Evolutionary conservation across 1,139 yeast genomes (phyloP), one percentile per base, ranked within the genome.

Genomic region (Debaryomycetaceae sp.): DNA sequence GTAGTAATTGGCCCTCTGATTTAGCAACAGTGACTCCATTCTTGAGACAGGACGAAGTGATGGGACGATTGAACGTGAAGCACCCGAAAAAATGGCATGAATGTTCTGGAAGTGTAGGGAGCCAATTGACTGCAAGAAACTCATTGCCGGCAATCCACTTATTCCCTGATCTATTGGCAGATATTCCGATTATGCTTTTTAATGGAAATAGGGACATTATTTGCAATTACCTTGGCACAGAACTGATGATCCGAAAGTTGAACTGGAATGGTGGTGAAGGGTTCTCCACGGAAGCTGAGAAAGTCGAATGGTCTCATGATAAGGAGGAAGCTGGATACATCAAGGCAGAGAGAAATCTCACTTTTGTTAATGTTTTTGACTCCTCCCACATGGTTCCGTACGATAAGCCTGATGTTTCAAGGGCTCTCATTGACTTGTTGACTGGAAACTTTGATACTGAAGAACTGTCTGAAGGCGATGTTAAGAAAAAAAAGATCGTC

Each of bases 351-450:
- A 76, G 90, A 50, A 88, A 88, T 56, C 70, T 93, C 56, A 87
- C 97, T 0, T 87, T 84, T 61, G 80, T 88, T 27, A 80, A 83
- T 50, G 80, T 91, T 2, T 81, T 69, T 58, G 81, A 88, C 55
- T 80, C 96, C 0, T 84, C 95, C 5, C 99, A 93, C 60, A 93
- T 93, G 99, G 96, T 91, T 22, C 96, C 99, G 1, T 86, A 81
- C 55, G 98, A 93, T 59, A 66, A 80, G 44, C 88, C 96, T 1
- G 80, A 75, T 39, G 72, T 79, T 31, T 78, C 91, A 6, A 72
- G 90, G 53, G 89, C 91, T 29, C 69, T 93, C 42, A 66, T 85
- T 38, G 91, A 85, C 56, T 49, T 80, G 22, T 57, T 75, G 29
- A 58, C 67, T 7, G 66, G 68, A 2, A 67, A 74, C 43, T 69